Percentiles rank a stretch among this genome's conserved stretches.
These are phyloP conservation scores for Berberis thunbergii DNA, from an alignment of 164 flowering plant species.

Conservation along the genomic window DNA sequence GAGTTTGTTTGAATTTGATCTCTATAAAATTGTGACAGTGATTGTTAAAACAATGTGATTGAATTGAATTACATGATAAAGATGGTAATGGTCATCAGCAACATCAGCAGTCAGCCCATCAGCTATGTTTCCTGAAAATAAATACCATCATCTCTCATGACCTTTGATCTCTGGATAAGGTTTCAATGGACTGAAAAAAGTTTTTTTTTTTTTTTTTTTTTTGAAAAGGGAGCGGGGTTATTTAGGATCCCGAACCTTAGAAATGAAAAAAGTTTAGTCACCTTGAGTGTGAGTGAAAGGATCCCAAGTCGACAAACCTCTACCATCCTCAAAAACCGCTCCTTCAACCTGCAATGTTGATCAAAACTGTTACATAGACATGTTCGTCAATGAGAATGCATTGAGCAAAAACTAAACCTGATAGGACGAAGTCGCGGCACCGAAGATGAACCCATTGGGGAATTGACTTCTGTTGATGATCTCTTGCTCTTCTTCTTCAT, in stretches of 20 bases:
- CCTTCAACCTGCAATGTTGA: conserved; percentile 20
- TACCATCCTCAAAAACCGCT: conserved; percentile 20
- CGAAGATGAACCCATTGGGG: conserved; percentile 24
- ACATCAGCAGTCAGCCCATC: conserved; percentile 18
- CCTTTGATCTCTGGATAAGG: not conserved
- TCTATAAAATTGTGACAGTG: not conserved
- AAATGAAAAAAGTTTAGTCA: conserved; percentile 1
- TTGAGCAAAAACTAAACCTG: conserved; percentile 9
- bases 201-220: too few relatives aligned
- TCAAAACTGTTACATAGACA: too few relatives aligned
- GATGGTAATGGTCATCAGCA: conserved; percentile 27
- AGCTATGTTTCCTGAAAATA: not conserved
- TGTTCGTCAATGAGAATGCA: too few relatives aligned
- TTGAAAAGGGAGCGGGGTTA: too few relatives aligned
- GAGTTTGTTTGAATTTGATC: not conserved
- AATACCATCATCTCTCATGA: conserved; percentile 2
- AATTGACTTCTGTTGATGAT: conserved; percentile 14
- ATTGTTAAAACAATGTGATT: not conserved
- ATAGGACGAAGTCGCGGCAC: conserved; percentile 23
- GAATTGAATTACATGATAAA: not conserved
- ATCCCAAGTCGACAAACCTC: conserved; percentile 27
- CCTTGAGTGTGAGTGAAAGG: conserved; percentile 15
- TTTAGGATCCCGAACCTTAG: too few relatives aligned
- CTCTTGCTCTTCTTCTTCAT: not conserved
- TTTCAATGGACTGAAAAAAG: not conserved